Evolutionary conservation across 129 eudicot species (phyloP).

Genomic region (Solidago caesia): DNA sequence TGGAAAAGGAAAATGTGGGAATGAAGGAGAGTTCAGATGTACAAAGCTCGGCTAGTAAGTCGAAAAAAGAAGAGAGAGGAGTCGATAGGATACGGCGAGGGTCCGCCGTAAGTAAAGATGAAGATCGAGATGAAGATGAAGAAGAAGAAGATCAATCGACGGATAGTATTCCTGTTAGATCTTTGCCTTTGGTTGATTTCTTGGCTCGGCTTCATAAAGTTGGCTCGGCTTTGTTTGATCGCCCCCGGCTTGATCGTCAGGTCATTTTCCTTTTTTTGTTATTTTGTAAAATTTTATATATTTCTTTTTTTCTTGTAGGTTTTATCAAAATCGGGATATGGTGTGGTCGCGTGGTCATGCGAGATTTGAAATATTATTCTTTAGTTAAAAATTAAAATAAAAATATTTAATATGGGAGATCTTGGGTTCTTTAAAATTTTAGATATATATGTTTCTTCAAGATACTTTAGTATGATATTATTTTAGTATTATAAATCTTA

Average conservation of each 20-base stretch:
- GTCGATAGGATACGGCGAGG: constrained; percentile 34
- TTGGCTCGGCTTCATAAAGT: constrained; percentile 54
- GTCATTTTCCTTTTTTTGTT: constrained; percentile 22
- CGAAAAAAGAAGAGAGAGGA: constrained; percentile 38
- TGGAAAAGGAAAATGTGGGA: constrained; percentile 53
- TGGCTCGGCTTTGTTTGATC: constrained; percentile 59
- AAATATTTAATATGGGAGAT: too few species aligned
- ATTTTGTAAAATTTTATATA: not conserved
- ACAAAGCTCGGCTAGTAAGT: constrained; percentile 80
- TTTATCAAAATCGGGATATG: too few species aligned
- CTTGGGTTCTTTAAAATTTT: too few species aligned
- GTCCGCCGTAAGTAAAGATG: constrained; percentile 15
- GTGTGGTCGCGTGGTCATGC: too few species aligned
- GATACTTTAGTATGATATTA: too few species aligned
- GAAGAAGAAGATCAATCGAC: constrained; percentile 41
- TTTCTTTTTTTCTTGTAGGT: too few species aligned
- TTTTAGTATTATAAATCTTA: too few species aligned
- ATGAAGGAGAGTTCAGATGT: constrained; percentile 65
- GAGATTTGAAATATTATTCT: too few species aligned
- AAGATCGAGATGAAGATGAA: constrained; percentile 24
- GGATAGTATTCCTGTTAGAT: constrained; percentile 45
- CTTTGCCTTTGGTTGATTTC: constrained; percentile 67
- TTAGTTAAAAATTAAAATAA: too few species aligned
- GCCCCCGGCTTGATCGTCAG: constrained; percentile 76
- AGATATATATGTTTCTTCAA: too few species aligned